These are phyloP conservation scores for Raphanus hybrid DNA, from an alignment of 441 rosid genomes.

Conservation along the genomic window DNA sequence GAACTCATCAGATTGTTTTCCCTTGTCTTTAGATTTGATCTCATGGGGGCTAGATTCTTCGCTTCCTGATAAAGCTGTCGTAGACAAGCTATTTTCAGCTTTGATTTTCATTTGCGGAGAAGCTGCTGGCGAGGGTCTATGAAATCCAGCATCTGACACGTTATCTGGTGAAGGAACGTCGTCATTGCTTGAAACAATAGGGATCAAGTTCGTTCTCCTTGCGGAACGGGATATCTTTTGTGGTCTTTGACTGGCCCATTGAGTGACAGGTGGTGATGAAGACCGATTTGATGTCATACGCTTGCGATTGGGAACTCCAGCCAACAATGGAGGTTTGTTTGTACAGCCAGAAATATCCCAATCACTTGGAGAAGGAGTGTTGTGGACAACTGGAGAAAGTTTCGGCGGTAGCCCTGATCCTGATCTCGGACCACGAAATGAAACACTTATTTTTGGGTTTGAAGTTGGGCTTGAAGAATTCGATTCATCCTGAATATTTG, in stretches of 20 bases:
- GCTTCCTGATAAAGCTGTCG: slow-evolving; percentile 87
- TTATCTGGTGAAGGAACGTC: slow-evolving; percentile 75
- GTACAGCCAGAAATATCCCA: slow-evolving; percentile 90
- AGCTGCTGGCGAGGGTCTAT: slow-evolving; percentile 66
- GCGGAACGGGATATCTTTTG: slow-evolving; percentile 90
- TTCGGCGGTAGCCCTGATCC: slow-evolving; percentile 74
- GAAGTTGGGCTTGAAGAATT: slow-evolving; percentile 87
- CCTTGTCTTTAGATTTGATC: slow-evolving; percentile 77
- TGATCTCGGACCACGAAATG: slow-evolving; percentile 82
- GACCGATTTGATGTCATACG: slow-evolving; percentile 76
- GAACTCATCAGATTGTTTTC: slow-evolving; percentile 72
- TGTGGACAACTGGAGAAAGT: slow-evolving; percentile 75
- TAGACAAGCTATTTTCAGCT: slow-evolving; percentile 69
- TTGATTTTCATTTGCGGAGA: slow-evolving; percentile 80
- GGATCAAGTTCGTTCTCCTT: slow-evolving; percentile 87
- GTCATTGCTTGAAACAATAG: slow-evolving; percentile 75
- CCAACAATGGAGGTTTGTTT: slow-evolving; percentile 74
- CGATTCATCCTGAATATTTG: slow-evolving; percentile 74
- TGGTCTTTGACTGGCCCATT: slow-evolving; percentile 94
- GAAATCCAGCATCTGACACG: slow-evolving; percentile 80
- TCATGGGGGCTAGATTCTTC: slow-evolving; percentile 89
- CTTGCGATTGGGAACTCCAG: slow-evolving; percentile 78
- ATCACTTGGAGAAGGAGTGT: slow-evolving; percentile 72
- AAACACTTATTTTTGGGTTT: slow-evolving; percentile 68
- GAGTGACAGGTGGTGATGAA: slow-evolving; percentile 91